These are phyloP conservation scores for Syncephalastrum monosporum DNA, from an alignment of 371 early-diverging fungal species.

Conservation along the genomic window DNA sequence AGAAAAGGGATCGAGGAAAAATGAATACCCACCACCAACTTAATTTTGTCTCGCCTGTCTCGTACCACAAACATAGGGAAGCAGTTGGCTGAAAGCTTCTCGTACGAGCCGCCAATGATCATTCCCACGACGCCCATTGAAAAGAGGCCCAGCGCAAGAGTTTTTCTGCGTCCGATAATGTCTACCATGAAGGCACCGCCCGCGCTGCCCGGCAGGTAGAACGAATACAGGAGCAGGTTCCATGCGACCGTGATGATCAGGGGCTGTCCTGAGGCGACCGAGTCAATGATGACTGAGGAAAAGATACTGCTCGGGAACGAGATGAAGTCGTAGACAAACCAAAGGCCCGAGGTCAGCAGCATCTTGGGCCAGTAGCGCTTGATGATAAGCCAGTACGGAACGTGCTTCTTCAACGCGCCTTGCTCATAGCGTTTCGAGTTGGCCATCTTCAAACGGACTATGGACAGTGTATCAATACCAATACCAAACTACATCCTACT, in stretches of 20 bases:
- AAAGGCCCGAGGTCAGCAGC: constrained; percentile 52
- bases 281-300: constrained; percentile 50
- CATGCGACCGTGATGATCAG: constrained; percentile 53
- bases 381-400: constrained; percentile 59
- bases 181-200: constrained; percentile 56
- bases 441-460: constrained; percentile 58
- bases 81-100: constrained; percentile 41
- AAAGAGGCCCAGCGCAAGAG: constrained; percentile 57
- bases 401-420: constrained; percentile 49
- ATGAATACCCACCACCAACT: not conserved
- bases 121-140: constrained; percentile 57
- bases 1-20: not conserved
- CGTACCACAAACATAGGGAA: constrained; percentile 58
- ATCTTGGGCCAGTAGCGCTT: constrained; percentile 62
- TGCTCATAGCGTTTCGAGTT: constrained; percentile 52
- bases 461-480: not conserved
- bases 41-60: not conserved
- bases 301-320: constrained; percentile 61
- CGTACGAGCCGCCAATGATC: constrained; percentile 55
- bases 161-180: constrained; percentile 55
- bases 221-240: constrained; percentile 57
- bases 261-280: constrained; percentile 37
- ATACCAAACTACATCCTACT: not conserved
- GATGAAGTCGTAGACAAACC: constrained; percentile 70
- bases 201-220: constrained; percentile 61